Evolutionary conservation across 768 basidiomycete species (phyloP).

Genomic region (Sporobolomyces roseus): DNA sequence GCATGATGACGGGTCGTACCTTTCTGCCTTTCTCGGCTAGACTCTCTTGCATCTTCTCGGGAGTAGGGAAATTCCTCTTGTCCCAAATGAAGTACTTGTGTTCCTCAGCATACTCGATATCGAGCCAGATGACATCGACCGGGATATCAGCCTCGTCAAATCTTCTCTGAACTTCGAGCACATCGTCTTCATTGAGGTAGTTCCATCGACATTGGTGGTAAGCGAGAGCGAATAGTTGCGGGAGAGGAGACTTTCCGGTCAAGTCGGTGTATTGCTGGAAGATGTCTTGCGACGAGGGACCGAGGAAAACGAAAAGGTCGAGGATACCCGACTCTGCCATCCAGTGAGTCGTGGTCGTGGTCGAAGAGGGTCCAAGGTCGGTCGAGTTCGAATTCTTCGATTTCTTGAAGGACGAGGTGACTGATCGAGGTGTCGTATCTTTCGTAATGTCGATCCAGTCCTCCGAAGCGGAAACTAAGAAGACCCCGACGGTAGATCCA

Average conservation of each 20-base stretch:
- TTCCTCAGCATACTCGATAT: constrained; percentile 91
- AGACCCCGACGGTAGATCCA: constrained; percentile 81
- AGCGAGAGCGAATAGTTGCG: constrained; percentile 82
- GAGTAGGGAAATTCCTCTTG: constrained; percentile 83
- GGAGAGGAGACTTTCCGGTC: constrained; percentile 82
- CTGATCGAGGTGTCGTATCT: constrained; percentile 50
- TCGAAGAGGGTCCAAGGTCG: constrained; percentile 19
- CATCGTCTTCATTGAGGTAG: constrained; percentile 83
- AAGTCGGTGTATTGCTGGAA: constrained; percentile 80
- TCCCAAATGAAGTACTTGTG: constrained; percentile 99
- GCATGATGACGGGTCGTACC: constrained; percentile 52
- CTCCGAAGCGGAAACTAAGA: constrained; percentile 82
- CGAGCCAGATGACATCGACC: constrained; percentile 93
- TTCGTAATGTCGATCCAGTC: constrained; percentile 91
- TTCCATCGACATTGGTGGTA: constrained; percentile 99
- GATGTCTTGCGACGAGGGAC: constrained; percentile 74
- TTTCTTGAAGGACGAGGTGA: constrained; percentile 46
- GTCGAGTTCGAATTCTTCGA: background rate
- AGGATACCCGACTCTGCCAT: constrained; percentile 95
- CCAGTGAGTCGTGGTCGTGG: constrained; percentile 86
- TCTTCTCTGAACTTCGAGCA: constrained; percentile 72
- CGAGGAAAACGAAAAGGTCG: constrained; percentile 88
- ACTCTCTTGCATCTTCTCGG: constrained; percentile 84
- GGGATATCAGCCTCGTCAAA: constrained; percentile 96
- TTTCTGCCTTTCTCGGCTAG: constrained; percentile 80